Percentiles rank a stretch among this genome's conserved stretches.
Evolutionary conservation across 2,329 filamentous ascomycete genomes (phyloP).

Genomic region (Cercospora brassicicola): DNA sequence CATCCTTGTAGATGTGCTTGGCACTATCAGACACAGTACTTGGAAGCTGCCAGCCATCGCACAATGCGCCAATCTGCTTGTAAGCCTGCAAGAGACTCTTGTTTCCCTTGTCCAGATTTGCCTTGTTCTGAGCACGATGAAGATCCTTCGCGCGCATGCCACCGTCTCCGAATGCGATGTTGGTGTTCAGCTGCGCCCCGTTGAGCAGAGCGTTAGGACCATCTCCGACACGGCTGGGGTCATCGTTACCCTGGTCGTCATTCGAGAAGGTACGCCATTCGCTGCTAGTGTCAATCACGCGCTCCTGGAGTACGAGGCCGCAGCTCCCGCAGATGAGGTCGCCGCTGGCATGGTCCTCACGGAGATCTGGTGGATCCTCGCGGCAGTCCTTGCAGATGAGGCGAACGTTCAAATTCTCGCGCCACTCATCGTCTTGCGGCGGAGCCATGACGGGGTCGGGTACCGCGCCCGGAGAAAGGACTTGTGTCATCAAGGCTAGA

Average conservation of each 20-base stretch:
- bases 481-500: constrained; percentile 37
- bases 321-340: constrained; percentile 93
- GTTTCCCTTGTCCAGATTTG: constrained; percentile 76
- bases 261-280: constrained; percentile 99
- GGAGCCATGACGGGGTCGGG: constrained; percentile 41
- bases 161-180: constrained; percentile 78
- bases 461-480: constrained; percentile 49
- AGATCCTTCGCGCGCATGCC: constrained; percentile 71
- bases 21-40: constrained; percentile 82
- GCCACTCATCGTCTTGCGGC: constrained; percentile 56
- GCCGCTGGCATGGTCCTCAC: constrained; percentile 87
- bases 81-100: constrained; percentile 78
- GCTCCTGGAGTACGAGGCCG: constrained; percentile 83
- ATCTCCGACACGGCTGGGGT: constrained; percentile 97
- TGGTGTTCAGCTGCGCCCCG: constrained; percentile 84
- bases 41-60: constrained; percentile 79
- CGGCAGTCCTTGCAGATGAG: constrained; percentile 89
- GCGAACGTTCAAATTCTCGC: constrained; percentile 82
- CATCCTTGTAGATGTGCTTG: constrained; percentile 92
- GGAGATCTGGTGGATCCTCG: constrained; percentile 84
- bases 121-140: constrained; percentile 79
- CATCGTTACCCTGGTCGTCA: constrained; percentile 93
- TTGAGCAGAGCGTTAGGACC: constrained; percentile 86
- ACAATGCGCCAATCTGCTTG: constrained; percentile 83
- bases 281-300: constrained; percentile 91